phyloP scores from a whole-genome alignment of 176 grass and related monocot species.

The barley (Hordeum vulgare) region DNA sequence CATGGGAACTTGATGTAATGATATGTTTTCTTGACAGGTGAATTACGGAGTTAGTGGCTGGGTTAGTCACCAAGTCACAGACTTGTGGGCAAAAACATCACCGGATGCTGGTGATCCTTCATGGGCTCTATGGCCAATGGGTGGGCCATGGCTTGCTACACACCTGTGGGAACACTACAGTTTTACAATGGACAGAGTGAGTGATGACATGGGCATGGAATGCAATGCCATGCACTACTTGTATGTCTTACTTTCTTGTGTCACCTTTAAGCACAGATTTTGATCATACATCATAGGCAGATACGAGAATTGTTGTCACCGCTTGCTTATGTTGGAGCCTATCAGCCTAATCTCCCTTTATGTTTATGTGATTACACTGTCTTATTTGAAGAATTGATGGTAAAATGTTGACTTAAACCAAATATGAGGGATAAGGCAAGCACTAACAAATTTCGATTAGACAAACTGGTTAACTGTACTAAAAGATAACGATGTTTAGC shows the following conservation, averaged over 20 bases:
- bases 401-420: background rate
- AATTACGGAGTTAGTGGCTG: constrained; percentile 80
- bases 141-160: constrained; percentile 91
- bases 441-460: background rate
- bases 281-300: background rate
- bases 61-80: constrained; percentile 92
- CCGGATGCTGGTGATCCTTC: constrained; percentile 64
- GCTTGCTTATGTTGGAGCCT: background rate
- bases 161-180: constrained; percentile 92
- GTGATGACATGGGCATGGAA: background rate
- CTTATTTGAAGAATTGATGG: background rate
- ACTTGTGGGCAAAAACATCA: constrained; percentile 94
- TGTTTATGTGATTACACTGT: background rate
- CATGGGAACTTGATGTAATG: background rate
- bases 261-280: background rate
- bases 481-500: background rate
- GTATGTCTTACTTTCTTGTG: constrained; percentile 5
- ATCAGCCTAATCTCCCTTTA: background rate
- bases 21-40: constrained; percentile 33
- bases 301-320: background rate
- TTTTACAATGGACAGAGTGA: constrained; percentile 91
- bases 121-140: constrained; percentile 93
- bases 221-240: background rate
- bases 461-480: background rate
- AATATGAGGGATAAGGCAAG: background rate